Conservation (phyloP, 345 rosid species). For the Geranium rotundifolium region DNA sequence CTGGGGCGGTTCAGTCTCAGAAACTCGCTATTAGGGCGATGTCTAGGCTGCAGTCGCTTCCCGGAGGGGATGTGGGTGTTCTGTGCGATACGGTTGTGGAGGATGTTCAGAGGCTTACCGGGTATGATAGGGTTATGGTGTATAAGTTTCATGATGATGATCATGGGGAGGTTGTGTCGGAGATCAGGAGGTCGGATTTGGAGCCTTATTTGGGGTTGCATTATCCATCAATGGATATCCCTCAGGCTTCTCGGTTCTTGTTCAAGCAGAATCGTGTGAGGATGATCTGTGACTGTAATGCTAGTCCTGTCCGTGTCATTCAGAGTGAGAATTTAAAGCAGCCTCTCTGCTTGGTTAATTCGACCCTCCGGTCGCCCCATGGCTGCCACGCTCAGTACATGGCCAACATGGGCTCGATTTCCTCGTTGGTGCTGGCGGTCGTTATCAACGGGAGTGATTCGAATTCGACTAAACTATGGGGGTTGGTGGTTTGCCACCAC, state of each 20-base stretch:
- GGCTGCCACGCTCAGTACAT: constrained; percentile 66
- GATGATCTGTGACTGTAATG: constrained; percentile 69
- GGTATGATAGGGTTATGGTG: constrained; percentile 83
- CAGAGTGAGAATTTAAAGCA: constrained; percentile 55
- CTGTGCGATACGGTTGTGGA: constrained; percentile 79
- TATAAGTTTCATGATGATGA: constrained; percentile 82
- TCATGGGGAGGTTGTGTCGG: constrained; percentile 82
- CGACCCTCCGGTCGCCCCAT: constrained; percentile 68
- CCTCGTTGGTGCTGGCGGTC: constrained; percentile 66
- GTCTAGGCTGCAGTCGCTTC: constrained; percentile 75
- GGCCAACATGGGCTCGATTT: constrained; percentile 72
- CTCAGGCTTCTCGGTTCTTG: constrained; percentile 78
- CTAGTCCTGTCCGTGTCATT: constrained; percentile 42
- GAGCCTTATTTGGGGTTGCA: constrained; percentile 85
- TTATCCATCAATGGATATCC: constrained; percentile 83
- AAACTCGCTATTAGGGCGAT: constrained; percentile 72
- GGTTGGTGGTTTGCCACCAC: constrained; percentile 80
- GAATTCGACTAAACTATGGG: constrained; percentile 68
- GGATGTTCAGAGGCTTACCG: constrained; percentile 75
- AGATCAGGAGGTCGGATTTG: constrained; percentile 69
- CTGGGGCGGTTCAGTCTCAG: constrained; percentile 80
- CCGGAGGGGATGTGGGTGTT: constrained; percentile 67
- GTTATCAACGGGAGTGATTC: constrained; percentile 35
- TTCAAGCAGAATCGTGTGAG: constrained; percentile 74
- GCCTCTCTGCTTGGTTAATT: constrained; percentile 69